Conservation (phyloP, 1,139 yeast species). For the Saccharomyces hybrid region DNA sequence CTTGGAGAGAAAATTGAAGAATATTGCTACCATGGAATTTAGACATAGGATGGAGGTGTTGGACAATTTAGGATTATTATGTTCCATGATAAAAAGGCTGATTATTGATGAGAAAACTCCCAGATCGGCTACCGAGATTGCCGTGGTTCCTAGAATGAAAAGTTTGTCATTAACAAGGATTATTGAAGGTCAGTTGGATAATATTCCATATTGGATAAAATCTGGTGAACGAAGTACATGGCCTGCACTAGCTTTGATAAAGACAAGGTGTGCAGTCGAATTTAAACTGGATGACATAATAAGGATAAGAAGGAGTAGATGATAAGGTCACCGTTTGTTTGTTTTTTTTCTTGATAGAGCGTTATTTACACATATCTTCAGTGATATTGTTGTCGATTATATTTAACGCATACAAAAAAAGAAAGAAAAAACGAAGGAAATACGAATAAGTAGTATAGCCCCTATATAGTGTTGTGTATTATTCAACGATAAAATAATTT, state of each 20-base stretch:
- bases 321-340: conserved; percentile 1
- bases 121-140: conserved; percentile 65
- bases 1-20: conserved; percentile 34
- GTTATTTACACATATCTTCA: neutral
- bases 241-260: conserved; percentile 80
- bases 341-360: neutral
- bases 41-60: conserved; percentile 78
- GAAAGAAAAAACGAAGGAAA: too few relatives aligned
- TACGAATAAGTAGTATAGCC: neutral
- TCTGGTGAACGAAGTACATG: conserved; percentile 93
- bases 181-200: conserved; percentile 47
- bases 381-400: neutral
- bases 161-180: conserved; percentile 66
- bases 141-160: conserved; percentile 81
- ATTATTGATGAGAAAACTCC: conserved; percentile 88
- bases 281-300: conserved; percentile 66
- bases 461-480: neutral
- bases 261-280: conserved; percentile 88
- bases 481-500: conserved; percentile 36
- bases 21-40: conserved; percentile 54
- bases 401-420: neutral
- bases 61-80: conserved; percentile 69
- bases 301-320: conserved; percentile 35
- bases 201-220: conserved; percentile 80
- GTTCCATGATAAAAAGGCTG: conserved; percentile 62